Conservation (phyloP, 805 yeast genomes). For the Candida orba region DNA sequence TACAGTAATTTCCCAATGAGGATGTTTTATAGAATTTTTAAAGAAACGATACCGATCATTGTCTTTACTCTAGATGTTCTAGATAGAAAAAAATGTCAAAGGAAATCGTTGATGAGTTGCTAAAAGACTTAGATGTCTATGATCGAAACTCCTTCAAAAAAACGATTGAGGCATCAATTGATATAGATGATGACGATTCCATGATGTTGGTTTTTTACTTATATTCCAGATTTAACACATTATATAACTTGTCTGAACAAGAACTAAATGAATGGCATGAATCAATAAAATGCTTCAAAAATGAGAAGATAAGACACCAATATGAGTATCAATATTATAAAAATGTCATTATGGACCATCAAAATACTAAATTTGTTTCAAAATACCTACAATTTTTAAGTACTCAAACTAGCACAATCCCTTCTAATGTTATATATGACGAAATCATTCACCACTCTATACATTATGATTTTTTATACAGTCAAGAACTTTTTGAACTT, state of each 20-base stretch:
- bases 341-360: neutral
- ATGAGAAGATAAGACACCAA: neutral
- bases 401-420: neutral
- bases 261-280: neutral
- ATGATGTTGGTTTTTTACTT: neutral
- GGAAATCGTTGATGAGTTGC: neutral
- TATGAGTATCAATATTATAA: neutral
- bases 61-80: too few species aligned
- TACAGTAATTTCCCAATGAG: too few species aligned
- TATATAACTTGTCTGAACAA: neutral
- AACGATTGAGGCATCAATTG: neutral
- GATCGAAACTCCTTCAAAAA: neutral
- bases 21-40: too few species aligned
- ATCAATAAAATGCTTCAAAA: neutral
- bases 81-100: neutral
- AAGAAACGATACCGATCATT: too few species aligned
- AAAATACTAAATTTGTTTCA: neutral
- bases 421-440: neutral
- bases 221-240: neutral
- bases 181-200: neutral
- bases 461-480: conserved; percentile 2
- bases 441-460: neutral
- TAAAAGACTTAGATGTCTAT: neutral
- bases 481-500: conserved; percentile 1
- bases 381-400: neutral